Conservation (phyloP, 768 basidiomycete species). For the Lactarius vividus region DNA sequence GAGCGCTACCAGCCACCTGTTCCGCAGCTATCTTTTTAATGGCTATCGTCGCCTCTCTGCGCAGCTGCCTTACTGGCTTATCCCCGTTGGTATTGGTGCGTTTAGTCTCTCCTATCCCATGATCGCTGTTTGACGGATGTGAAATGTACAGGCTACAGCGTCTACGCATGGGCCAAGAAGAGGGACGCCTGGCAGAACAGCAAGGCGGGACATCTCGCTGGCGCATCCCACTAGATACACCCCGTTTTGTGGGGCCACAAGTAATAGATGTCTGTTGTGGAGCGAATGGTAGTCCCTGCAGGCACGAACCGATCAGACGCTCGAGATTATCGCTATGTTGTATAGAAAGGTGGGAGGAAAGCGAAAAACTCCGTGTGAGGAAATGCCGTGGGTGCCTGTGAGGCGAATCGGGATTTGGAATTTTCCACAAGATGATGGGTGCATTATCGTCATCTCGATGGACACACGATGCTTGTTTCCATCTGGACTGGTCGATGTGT, state of each 20-base stretch:
- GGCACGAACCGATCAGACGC: slow-evolving; percentile 1
- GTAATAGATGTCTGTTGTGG: slow-evolving; percentile 7
- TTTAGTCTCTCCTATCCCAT: background rate
- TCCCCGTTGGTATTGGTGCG: slow-evolving; percentile 74
- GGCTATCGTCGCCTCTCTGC: slow-evolving; percentile 69
- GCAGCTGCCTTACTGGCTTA: slow-evolving; percentile 70
- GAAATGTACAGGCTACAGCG: slow-evolving; percentile 58
- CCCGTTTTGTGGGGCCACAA: background rate
- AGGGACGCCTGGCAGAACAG: slow-evolving; percentile 63
- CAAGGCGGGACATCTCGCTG: slow-evolving; percentile 69
- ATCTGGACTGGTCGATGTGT: slow-evolving; percentile 7
- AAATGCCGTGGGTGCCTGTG: slow-evolving; percentile 23
- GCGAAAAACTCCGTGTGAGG: slow-evolving; percentile 10
- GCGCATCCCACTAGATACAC: slow-evolving; percentile 25
- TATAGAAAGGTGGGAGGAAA: background rate
- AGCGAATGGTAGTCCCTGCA: background rate
- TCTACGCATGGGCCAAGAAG: slow-evolving; percentile 73
- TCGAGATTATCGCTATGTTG: background rate
- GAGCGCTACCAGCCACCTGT: slow-evolving; percentile 62
- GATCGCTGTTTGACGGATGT: slow-evolving; percentile 1
- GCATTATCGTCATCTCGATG: slow-evolving; percentile 8
- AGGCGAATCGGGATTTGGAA: slow-evolving; percentile 24
- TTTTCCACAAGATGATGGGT: slow-evolving; percentile 17
- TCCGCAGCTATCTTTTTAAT: slow-evolving; percentile 77
- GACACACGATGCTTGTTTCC: slow-evolving; percentile 5